Evolutionary conservation across 2,329 filamentous ascomycete species (phyloP).

Genomic region (Pseudogymnoascus sp.): DNA sequence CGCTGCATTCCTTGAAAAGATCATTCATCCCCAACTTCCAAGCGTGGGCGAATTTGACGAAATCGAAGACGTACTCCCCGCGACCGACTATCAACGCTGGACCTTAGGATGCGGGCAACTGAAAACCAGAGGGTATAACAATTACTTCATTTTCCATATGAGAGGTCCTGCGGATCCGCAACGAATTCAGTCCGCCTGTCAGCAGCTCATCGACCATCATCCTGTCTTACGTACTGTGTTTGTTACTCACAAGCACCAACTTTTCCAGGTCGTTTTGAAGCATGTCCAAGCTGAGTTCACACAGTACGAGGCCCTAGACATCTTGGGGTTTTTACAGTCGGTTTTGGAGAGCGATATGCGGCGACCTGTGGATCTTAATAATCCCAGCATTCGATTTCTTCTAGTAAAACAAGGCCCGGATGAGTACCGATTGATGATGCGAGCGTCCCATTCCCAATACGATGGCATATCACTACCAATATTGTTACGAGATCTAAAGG

Average conservation of each 20-base stretch:
- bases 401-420: neutral
- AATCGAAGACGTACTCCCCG: constrained; percentile 12
- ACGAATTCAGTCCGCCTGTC: constrained; percentile 10
- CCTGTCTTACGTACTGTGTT: constrained; percentile 16
- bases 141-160: constrained; percentile 15
- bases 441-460: constrained; percentile 7
- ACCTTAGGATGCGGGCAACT: constrained; percentile 9
- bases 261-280: constrained; percentile 15
- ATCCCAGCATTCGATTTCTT: neutral
- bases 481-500: neutral
- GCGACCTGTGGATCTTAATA: neutral
- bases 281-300: neutral
- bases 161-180: constrained; percentile 9
- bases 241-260: neutral
- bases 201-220: constrained; percentile 5
- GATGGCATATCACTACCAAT: constrained; percentile 7
- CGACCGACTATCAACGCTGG: constrained; percentile 16
- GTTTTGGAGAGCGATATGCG: neutral
- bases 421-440: neutral
- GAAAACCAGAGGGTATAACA: constrained; percentile 11
- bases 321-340: neutral
- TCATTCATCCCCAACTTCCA: neutral
- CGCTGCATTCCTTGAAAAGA: neutral
- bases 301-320: neutral
- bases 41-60: too few species aligned